These are phyloP conservation scores for Moesziomyces antarcticus DNA, from an alignment of 1,284 basidiomycete genomes.

Conservation along the genomic window DNA sequence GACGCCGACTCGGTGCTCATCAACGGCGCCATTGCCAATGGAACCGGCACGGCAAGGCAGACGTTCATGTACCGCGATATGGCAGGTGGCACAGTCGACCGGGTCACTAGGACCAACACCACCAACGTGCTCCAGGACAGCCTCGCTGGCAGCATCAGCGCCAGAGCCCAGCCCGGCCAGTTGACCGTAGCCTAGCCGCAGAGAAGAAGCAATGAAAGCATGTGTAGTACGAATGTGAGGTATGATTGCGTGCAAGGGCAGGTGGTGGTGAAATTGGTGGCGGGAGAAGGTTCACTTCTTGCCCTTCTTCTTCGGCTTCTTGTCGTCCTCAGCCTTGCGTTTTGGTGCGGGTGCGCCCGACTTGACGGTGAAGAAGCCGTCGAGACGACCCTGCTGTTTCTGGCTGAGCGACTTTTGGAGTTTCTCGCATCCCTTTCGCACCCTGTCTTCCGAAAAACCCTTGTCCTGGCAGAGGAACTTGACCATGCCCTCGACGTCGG, in stretches of 20 bases:
- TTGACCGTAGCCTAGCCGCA: constrained; percentile 10
- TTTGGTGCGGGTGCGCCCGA: constrained; percentile 19
- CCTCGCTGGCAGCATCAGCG: constrained; percentile 9
- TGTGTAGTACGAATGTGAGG: neutral
- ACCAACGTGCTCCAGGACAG: constrained; percentile 18
- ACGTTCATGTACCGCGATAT: constrained; percentile 28
- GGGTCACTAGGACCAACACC: constrained; percentile 23
- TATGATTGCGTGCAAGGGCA: constrained; percentile 18
- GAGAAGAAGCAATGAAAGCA: too few species aligned
- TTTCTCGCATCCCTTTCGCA: constrained; percentile 93
- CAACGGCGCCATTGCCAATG: constrained; percentile 18
- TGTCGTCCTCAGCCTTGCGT: constrained; percentile 42
- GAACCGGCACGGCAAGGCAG: constrained; percentile 14
- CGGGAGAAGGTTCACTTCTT: constrained; percentile 27
- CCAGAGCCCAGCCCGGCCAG: constrained; percentile 23
- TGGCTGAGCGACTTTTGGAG: constrained; percentile 84
- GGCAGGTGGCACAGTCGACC: constrained; percentile 27
- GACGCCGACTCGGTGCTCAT: constrained; percentile 10
- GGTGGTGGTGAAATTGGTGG: too few species aligned
- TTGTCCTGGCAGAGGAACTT: constrained; percentile 94
- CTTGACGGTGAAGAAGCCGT: constrained; percentile 82
- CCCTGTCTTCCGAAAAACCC: constrained; percentile 98
- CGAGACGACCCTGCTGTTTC: constrained; percentile 95
- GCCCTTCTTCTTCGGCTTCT: constrained; percentile 47
- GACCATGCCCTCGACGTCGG: constrained; percentile 92